Evolutionary conservation across 2,329 filamentous ascomycete genomes (phyloP), one percentile per base, ranked within the genome.

Genomic region (Ciborinia camelliae): DNA sequence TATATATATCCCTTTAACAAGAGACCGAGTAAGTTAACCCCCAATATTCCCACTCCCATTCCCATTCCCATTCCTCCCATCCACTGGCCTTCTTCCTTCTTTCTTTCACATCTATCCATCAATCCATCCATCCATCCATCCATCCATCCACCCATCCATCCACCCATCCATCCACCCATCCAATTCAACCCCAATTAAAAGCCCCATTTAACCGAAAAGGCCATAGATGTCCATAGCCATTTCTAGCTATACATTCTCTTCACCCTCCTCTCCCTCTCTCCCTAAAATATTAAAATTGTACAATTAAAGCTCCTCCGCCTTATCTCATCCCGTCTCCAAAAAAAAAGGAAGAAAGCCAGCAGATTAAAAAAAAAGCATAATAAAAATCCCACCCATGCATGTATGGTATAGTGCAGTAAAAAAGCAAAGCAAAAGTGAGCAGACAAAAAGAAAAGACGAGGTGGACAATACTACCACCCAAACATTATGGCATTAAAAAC

Each of bases 381-480:
- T 58, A 20, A 18, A 62, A 45, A 63, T 45, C 30, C 28, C 41
- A 35, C 18, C 45, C 30, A 35, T 30, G 52, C 51, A 23, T 47
- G 30, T 57, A 64, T 64, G 62, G 62, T 64, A 64, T 64, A 64
- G 32, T 64, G 62, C 62, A 58, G 39, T 59, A 52, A 51, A 50
- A 35, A 60, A n/a, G 23, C 28, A 23, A 63, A 55, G 26, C 37
- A 60, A 23, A 30, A 30, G n/a, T 23, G 43, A 1, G 23, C 39
- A 48, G 35, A n/a, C 7, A 26, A 57, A 50, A 9, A 32, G 9
- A 30, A 35, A 53, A n/a, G 9, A 28, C 30, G 18, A 37, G 53
- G 26, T 51, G 28, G 30, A 23, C 4, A 14, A 58, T n/a, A n/a
- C 18, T 30, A 30, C 48, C 12, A 43, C 50, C 28, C 32, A 62